phyloP scores from a whole-genome alignment of 2,329 filamentous ascomycete species.

The Tolypocladium tundrense region DNA sequence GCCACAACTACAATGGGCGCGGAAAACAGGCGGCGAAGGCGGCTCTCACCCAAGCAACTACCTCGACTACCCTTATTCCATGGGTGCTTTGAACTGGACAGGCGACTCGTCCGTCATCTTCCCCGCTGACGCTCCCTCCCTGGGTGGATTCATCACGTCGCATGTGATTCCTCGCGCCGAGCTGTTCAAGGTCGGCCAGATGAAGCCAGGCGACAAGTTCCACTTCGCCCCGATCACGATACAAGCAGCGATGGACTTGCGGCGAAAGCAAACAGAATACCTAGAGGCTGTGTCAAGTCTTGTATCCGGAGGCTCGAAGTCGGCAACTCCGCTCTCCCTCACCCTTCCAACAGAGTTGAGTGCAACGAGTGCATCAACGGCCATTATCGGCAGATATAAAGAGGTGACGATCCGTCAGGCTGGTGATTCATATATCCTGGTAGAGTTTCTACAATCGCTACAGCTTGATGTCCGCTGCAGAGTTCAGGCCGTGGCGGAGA shows the following conservation, averaged over 20 bases:
- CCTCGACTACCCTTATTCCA: conserved; percentile 31
- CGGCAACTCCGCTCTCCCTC: background rate
- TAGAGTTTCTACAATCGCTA: background rate
- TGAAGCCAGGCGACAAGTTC: conserved; percentile 44
- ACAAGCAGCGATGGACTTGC: background rate
- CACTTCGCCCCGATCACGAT: background rate
- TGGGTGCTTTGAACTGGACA: conserved; percentile 50
- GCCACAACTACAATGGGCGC: conserved; percentile 46
- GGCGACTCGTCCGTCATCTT: conserved; percentile 53
- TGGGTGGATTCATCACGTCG: conserved; percentile 49
- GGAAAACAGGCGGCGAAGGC: conserved; percentile 50
- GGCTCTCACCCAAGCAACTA: conserved; percentile 50
- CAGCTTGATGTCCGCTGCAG: background rate
- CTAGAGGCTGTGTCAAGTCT: background rate
- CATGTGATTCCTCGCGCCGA: conserved; percentile 47
- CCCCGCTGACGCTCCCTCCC: conserved; percentile 46
- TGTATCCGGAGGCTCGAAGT: background rate
- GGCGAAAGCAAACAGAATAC: background rate
- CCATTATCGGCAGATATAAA: background rate
- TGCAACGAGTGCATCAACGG: background rate
- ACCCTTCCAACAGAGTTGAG: background rate
- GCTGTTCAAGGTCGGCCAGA: conserved; percentile 51
- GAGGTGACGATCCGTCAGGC: background rate
- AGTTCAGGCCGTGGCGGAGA: background rate
- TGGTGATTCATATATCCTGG: background rate